These are phyloP conservation scores for Gentiana dahurica DNA, from an alignment of 257 asterid genomes.

Conservation along the genomic window DNA sequence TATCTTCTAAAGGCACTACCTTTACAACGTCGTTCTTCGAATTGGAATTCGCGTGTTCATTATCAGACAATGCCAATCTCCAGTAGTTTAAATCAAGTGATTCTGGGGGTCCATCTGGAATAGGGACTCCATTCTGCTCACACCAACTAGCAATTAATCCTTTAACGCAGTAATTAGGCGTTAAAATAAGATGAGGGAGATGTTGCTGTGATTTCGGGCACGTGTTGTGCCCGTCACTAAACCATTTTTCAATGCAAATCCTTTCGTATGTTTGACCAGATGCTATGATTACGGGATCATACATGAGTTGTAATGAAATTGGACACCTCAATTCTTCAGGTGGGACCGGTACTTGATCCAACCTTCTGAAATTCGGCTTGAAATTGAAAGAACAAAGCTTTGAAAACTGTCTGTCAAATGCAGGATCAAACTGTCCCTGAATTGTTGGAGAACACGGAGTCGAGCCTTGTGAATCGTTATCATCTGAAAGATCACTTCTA, in stretches of 20 bases:
- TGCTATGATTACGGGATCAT: constrained; percentile 89
- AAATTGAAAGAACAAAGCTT: constrained; percentile 83
- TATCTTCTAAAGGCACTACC: constrained; percentile 80
- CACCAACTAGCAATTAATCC: constrained; percentile 98
- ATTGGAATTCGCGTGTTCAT: constrained; percentile 55
- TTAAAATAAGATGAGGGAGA: constrained; percentile 74
- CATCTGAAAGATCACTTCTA: constrained; percentile 83
- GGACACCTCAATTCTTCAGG: constrained; percentile 98
- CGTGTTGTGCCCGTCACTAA: constrained; percentile 78
- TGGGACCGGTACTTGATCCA: constrained; percentile 62
- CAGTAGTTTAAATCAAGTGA: constrained; percentile 96
- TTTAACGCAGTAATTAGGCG: constrained; percentile 91
- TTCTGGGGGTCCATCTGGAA: constrained; percentile 93
- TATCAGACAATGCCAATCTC: constrained; percentile 82
- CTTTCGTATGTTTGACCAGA: constrained; percentile 96
- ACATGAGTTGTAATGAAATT: constrained; percentile 87
- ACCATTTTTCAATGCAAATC: constrained; percentile 98
- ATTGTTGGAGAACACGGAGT: constrained; percentile 95
- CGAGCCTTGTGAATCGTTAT: constrained; percentile 94
- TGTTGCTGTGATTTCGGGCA: constrained; percentile 98
- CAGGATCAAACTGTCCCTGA: constrained; percentile 60
- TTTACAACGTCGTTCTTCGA: constrained; percentile 69
- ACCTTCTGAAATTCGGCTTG: constrained; percentile 68
- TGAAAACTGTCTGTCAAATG: constrained; percentile 75
- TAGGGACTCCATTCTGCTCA: constrained; percentile 65